phyloP scores from a whole-genome alignment of 2,329 filamentous ascomycete genomes.

The Cadophora malorum region DNA sequence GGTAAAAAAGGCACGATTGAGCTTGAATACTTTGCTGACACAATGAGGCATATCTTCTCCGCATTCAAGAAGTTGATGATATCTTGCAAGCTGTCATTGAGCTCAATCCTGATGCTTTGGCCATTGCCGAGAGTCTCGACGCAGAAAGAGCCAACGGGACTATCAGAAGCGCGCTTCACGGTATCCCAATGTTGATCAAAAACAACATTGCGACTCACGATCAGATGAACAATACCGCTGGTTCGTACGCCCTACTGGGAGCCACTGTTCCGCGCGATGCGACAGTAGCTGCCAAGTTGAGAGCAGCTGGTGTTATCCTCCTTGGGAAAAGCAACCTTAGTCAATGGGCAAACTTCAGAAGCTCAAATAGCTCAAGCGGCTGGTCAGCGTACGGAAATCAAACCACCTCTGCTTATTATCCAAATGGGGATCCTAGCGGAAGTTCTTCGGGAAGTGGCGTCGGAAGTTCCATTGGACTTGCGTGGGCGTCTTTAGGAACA shows the following conservation, averaged over 20 bases:
- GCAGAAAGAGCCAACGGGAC: constrained; percentile 39
- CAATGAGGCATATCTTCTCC: constrained; percentile 37
- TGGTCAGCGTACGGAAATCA: constrained; percentile 72
- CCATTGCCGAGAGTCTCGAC: constrained; percentile 43
- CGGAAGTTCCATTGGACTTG: constrained; percentile 62
- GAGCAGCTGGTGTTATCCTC: constrained; percentile 37
- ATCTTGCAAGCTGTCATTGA: constrained; percentile 42
- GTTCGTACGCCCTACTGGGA: constrained; percentile 38
- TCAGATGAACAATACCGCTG: constrained; percentile 56
- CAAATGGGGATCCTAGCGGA: constrained; percentile 65
- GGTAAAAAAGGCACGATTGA: constrained; percentile 41
- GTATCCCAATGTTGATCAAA: constrained; percentile 66
- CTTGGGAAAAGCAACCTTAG: constrained; percentile 54
- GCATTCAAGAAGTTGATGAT: constrained; percentile 39
- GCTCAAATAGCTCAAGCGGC: constrained; percentile 62
- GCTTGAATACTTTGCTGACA: constrained; percentile 42
- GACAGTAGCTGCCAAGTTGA: constrained; percentile 37
- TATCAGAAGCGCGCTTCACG: constrained; percentile 54
- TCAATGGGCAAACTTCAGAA: constrained; percentile 64
- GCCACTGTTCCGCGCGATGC: constrained; percentile 38
- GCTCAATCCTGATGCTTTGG: constrained; percentile 44
- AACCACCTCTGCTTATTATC: constrained; percentile 64
- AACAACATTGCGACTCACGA: constrained; percentile 66
- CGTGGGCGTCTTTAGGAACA: constrained; percentile 63
- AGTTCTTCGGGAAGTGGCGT: constrained; percentile 69